These are phyloP conservation scores for Lentinula novae-zelandiae DNA, from an alignment of 1,284 basidiomycete genomes.

Conservation along the genomic window DNA sequence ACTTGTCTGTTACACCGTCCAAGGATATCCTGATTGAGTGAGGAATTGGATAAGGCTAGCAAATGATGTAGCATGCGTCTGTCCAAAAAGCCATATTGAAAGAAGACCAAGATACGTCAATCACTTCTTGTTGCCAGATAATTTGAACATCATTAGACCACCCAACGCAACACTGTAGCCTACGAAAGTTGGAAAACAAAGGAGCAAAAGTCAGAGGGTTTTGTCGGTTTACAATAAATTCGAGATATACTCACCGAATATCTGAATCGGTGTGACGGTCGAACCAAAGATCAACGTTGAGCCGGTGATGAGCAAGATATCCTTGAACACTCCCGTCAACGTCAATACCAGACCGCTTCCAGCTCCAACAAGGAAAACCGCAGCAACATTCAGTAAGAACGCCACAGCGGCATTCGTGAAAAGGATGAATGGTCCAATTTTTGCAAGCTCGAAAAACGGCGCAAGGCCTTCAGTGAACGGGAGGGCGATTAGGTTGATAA, in stretches of 20 bases:
- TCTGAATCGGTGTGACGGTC: slow-evolving; percentile 78
- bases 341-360: slow-evolving; percentile 89
- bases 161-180: slow-evolving; percentile 13
- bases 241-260: slow-evolving; percentile 59
- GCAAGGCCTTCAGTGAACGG: slow-evolving; percentile 89
- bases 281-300: slow-evolving; percentile 84
- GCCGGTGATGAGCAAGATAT: slow-evolving; percentile 91
- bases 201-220: background rate
- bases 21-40: background rate
- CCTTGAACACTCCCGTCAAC: slow-evolving; percentile 94
- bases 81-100: background rate
- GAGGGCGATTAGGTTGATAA: slow-evolving; percentile 81
- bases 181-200: background rate
- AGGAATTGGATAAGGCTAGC: background rate
- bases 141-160: slow-evolving; percentile 10
- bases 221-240: background rate
- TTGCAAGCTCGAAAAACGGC: slow-evolving; percentile 76
- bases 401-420: slow-evolving; percentile 86
- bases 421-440: slow-evolving; percentile 76
- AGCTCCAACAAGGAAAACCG: slow-evolving; percentile 91
- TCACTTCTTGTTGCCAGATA: slow-evolving; percentile 3
- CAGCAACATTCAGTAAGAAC: slow-evolving; percentile 89
- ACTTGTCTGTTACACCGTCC: background rate
- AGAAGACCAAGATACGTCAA: background rate
- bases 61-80: background rate